Percentiles rank a stretch among this genome's conserved stretches.
These are phyloP conservation scores for Candida xiaguanensis DNA, from an alignment of 805 yeast genomes.

Conservation along the genomic window DNA sequence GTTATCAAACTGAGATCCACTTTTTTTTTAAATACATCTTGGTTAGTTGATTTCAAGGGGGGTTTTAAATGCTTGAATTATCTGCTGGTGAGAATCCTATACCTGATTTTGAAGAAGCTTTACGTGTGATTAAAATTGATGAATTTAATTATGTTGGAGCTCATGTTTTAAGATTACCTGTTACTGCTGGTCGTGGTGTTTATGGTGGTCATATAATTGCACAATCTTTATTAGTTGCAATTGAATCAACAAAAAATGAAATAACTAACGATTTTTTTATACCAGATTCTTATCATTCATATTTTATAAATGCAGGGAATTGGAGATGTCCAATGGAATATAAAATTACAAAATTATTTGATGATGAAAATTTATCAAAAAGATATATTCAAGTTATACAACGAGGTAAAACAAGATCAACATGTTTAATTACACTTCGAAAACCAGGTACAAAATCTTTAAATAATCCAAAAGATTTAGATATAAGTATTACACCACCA, in stretches of 20 bases:
- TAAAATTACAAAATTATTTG: slow-evolving; percentile 48
- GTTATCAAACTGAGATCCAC: too few relatives aligned
- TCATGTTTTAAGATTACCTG: slow-evolving; percentile 31
- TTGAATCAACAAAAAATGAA: slow-evolving; percentile 37
- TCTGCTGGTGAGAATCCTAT: slow-evolving; percentile 8
- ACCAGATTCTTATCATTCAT: slow-evolving; percentile 62
- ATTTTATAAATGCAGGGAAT: slow-evolving; percentile 55
- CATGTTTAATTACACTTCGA: slow-evolving; percentile 47
- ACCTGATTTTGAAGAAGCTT: slow-evolving; percentile 30
- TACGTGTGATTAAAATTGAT: slow-evolving; percentile 21
- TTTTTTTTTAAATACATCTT: too few relatives aligned
- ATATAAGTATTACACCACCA: slow-evolving; percentile 16
- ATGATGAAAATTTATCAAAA: slow-evolving; percentile 50
- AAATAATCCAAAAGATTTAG: slow-evolving; percentile 4
- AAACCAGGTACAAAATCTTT: slow-evolving; percentile 11
- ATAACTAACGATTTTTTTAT: slow-evolving; percentile 19
- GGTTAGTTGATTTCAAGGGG: too few relatives aligned
- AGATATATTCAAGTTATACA: slow-evolving; percentile 57
- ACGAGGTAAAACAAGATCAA: slow-evolving; percentile 45
- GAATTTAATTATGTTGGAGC: slow-evolving; percentile 29
- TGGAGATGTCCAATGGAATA: slow-evolving; percentile 46
- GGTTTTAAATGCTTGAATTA: slow-evolving; percentile 4
- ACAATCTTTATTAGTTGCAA: slow-evolving; percentile 59
- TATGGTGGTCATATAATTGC: slow-evolving; percentile 72
- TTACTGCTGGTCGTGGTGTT: slow-evolving; percentile 55